These are phyloP conservation scores for Iberis pinnata DNA, from an alignment of 345 rosid genomes.

Conservation along the genomic window DNA sequence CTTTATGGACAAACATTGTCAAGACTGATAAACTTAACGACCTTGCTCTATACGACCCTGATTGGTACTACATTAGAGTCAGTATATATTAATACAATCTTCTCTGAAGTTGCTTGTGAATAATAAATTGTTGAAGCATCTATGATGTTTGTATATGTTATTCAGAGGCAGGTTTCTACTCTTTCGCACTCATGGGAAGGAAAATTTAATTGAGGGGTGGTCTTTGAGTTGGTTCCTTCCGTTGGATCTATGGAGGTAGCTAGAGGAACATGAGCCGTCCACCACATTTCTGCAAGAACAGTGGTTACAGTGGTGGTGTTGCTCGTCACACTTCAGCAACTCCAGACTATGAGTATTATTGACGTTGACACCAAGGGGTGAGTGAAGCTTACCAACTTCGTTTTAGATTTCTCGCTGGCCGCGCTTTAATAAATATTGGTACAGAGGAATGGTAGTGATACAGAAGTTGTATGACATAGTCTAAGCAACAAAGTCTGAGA, in stretches of 20 bases:
- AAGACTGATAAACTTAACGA: conserved; percentile 57
- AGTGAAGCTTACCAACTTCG: conserved; percentile 15
- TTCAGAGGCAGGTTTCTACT: background rate
- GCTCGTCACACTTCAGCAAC: conserved; percentile 37
- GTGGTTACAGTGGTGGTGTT: conserved; percentile 32
- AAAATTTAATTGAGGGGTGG: conserved; percentile 31
- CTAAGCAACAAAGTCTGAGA: no score
- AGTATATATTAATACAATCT: conserved; percentile 22
- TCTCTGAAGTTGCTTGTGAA: no score
- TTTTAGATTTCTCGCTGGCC: no score
- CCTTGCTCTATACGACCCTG: conserved; percentile 65
- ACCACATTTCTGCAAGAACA: conserved; percentile 33
- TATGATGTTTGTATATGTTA: background rate
- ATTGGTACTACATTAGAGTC: conserved; percentile 58
- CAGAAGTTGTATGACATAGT: no score
- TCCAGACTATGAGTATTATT: conserved; percentile 31
- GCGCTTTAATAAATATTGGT: no score
- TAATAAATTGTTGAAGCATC: no score
- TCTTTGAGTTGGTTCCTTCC: conserved; percentile 35
- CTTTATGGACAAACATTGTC: conserved; percentile 58
- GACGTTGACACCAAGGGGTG: conserved; percentile 32
- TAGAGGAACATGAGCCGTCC: conserved; percentile 36
- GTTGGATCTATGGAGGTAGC: conserved; percentile 32
- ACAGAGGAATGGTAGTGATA: no score
- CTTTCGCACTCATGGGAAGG: conserved; percentile 32